These are phyloP conservation scores for Chalciporus chontae DNA, from an alignment of 768 basidiomycete species.

Conservation along the genomic window DNA sequence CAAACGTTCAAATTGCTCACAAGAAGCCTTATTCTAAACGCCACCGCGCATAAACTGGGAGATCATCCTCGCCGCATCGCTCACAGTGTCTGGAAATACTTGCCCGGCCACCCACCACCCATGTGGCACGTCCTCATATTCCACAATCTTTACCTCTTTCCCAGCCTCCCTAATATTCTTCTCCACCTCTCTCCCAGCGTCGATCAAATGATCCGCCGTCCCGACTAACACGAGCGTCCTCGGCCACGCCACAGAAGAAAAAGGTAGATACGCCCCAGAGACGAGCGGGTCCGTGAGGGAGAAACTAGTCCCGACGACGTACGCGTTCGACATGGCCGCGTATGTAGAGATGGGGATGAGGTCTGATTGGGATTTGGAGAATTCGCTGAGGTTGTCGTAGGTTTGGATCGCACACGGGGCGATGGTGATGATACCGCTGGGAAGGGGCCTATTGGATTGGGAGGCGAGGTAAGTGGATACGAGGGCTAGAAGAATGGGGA, in stretches of 20 bases:
- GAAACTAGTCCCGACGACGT: conserved; percentile 6
- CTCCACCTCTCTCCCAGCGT: conserved; percentile 1
- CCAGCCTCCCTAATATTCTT: background rate
- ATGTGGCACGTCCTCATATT: conserved; percentile 12
- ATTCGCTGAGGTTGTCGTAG: background rate
- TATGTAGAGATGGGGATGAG: background rate
- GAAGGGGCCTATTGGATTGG: conserved; percentile 51
- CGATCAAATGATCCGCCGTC: conserved; percentile 8
- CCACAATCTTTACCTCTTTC: conserved; percentile 8
- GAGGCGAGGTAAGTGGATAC: conserved; percentile 29
- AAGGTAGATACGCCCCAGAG: conserved; percentile 7
- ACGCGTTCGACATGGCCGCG: background rate
- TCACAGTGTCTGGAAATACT: conserved; percentile 4
- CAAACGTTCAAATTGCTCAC: too few species aligned
- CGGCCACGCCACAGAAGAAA: conserved; percentile 8
- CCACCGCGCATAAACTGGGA: background rate
- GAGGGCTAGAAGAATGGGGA: conserved; percentile 1
- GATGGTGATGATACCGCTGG: conserved; percentile 54
- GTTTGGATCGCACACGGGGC: conserved; percentile 37
- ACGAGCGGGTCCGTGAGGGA: conserved; percentile 4
- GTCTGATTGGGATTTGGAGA: conserved; percentile 1
- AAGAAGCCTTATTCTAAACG: too few species aligned
- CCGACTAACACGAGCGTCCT: conserved; percentile 14
- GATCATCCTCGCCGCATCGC: background rate
- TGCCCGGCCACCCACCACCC: conserved; percentile 9